Conservation (phyloP, 2,329 filamentous ascomycete genomes). For the Diaporthe sp. region DNA sequence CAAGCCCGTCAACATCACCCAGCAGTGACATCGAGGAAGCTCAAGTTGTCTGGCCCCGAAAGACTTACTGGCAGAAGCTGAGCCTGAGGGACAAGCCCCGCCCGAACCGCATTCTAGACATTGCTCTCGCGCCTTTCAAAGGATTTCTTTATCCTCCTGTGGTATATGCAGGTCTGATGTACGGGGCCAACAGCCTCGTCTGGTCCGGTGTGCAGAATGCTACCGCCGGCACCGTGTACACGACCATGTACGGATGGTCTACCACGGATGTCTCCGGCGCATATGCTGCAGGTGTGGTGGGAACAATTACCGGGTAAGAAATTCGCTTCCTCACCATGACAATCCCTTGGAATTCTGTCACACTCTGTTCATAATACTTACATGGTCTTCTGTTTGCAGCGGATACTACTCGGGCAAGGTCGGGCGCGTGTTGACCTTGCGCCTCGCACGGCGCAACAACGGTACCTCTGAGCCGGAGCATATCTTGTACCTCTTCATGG, state of each 20-base stretch:
- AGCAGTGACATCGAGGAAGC: conserved; percentile 23
- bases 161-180: conserved; percentile 50
- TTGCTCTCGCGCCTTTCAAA: conserved; percentile 49
- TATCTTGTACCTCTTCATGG: conserved; percentile 41
- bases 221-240: conserved; percentile 49
- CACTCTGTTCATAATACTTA: conserved; percentile 32
- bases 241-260: conserved; percentile 47
- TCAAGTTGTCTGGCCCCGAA: conserved; percentile 45
- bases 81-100: conserved; percentile 49
- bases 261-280: conserved; percentile 46
- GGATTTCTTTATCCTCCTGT: conserved; percentile 48
- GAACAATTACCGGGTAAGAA: conserved; percentile 34
- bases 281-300: conserved; percentile 45
- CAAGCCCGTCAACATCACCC: neutral
- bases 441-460: conserved; percentile 41
- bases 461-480: conserved; percentile 45
- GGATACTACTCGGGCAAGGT: conserved; percentile 45
- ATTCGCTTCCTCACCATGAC: neutral
- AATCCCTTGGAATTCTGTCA: neutral
- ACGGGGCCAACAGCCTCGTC: conserved; percentile 49
- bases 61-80: conserved; percentile 54
- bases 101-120: conserved; percentile 53
- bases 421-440: conserved; percentile 41
- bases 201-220: conserved; percentile 49
- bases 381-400: conserved; percentile 42